phyloP scores from a whole-genome alignment of 106 monocot species.

The Iris macrosiphon region DNA sequence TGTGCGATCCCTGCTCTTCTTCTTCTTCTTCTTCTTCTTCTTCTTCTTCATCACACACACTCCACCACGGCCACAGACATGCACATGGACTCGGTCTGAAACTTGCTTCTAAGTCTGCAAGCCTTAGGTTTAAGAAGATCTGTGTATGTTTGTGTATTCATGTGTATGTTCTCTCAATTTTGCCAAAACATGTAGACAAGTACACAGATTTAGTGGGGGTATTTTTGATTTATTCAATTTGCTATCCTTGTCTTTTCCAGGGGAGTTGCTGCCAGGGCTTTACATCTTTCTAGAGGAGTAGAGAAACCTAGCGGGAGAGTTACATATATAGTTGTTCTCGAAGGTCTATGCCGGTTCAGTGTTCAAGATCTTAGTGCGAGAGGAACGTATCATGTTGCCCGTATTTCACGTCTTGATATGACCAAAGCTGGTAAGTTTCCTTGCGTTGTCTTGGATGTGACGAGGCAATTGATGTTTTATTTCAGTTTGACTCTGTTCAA shows the following conservation, averaged over 20 bases:
- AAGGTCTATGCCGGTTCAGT: conserved; percentile 88
- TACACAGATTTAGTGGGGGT: not conserved
- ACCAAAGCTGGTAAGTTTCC: conserved; percentile 65
- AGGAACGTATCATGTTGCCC: conserved; percentile 79
- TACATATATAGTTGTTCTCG: conserved; percentile 91
- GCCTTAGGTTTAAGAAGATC: no score
- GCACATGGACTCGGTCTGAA: no score
- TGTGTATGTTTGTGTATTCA: no score
- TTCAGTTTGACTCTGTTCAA: not conserved
- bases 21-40: no score
- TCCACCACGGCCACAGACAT: no score
- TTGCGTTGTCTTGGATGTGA: not conserved
- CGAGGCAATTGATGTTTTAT: no score
- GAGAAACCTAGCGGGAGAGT: conserved; percentile 98
- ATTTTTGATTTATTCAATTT: not conserved
- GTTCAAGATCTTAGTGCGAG: conserved; percentile 83
- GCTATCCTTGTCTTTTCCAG: conserved; percentile 26
- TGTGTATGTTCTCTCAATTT: no score
- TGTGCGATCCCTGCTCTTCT: no score
- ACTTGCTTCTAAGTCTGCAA: no score
- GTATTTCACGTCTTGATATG: conserved; percentile 83
- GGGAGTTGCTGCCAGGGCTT: conserved; percentile 95
- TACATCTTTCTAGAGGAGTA: conserved; percentile 95
- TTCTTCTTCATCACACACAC: no score
- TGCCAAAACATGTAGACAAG: no score